Base-by-base conservation (phyloP, 2,329 filamentous ascomycete genomes). In the Rhynchosporium graminicola region DNA sequence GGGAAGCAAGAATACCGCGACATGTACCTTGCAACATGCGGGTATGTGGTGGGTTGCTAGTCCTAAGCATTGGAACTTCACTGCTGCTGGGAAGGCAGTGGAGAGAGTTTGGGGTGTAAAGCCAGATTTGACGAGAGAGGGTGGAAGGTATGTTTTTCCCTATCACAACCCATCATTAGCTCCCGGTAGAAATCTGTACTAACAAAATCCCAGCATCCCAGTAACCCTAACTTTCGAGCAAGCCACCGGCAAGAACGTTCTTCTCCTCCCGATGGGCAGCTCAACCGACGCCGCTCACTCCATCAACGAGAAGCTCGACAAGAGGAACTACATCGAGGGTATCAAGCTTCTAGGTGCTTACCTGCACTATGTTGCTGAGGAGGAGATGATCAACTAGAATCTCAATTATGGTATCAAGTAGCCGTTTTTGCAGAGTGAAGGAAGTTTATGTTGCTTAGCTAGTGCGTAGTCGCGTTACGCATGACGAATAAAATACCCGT, bases 31-130 rank as follows among this genome's bases (percentile, higher is more conserved):
- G 63, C 88, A 94, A 78, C 95, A 99, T 81, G 88, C 87, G 63
- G 95, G 95, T 70, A 97, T 97, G 80, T 99, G 95, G 95, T 99
- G 95, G 95, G 92, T 96, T 54, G 92, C 96, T 52, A 93, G 90
- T 74, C 94, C 95, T 36, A 95, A 96, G 80, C 94, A 99, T 83
- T 98, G 95, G 92, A 99, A 99, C 83, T 99, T 98, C 80, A 85
- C 87, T 36, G 94, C 94, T 31, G 95, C 95, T 13, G 87, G 89
- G 74, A 98, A 97, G 84, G 95, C 95, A n/a, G 92, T 95, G 40
- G 89, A 98, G 82, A 87, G 92, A 68, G 95, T 99, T 43, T 99
- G 92, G 85, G 91, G 91, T 59, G 89, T 97, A 60, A 84, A 92
- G 80, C 95, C 95, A 31, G 95, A 99, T 79, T 89, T 97, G 78